These are phyloP conservation scores for Camelina hispida DNA, from an alignment of 345 rosid species.

Conservation along the genomic window DNA sequence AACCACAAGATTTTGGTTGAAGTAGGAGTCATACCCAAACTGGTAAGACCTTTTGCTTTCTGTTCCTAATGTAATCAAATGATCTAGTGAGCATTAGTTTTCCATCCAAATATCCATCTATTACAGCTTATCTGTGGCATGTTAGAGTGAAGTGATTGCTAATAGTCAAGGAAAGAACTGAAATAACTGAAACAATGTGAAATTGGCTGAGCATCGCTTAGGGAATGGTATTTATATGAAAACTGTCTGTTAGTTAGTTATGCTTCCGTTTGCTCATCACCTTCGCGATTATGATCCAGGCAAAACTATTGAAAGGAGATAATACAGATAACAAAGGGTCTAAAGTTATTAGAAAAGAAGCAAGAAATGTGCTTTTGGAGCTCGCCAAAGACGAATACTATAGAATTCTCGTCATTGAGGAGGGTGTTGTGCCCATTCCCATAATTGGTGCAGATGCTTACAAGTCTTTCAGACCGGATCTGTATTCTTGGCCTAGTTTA, in stretches of 20 bases:
- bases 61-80: slow-evolving; percentile 1
- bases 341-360: slow-evolving; percentile 69
- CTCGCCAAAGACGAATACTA: slow-evolving; percentile 77
- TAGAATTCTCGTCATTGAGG: slow-evolving; percentile 79
- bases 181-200: neutral
- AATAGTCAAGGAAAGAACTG: neutral
- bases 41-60: slow-evolving; percentile 55
- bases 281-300: slow-evolving; percentile 49
- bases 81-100: neutral
- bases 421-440: slow-evolving; percentile 84
- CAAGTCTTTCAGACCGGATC: slow-evolving; percentile 64
- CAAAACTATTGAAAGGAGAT: slow-evolving; percentile 58
- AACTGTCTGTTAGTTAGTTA: neutral
- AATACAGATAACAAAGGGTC: slow-evolving; percentile 49
- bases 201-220: neutral
- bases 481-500: slow-evolving; percentile 79
- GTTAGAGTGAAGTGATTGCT: neutral
- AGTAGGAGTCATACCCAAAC: slow-evolving; percentile 74
- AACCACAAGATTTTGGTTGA: slow-evolving; percentile 74
- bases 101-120: neutral
- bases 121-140: neutral
- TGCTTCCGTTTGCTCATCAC: slow-evolving; percentile 9
- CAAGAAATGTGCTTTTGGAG: slow-evolving; percentile 76
- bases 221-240: slow-evolving; percentile 2
- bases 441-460: slow-evolving; percentile 78